Evolutionary conservation across 169 alveolate species (phyloP).

Genomic region (Plasmodium reichenowi): DNA sequence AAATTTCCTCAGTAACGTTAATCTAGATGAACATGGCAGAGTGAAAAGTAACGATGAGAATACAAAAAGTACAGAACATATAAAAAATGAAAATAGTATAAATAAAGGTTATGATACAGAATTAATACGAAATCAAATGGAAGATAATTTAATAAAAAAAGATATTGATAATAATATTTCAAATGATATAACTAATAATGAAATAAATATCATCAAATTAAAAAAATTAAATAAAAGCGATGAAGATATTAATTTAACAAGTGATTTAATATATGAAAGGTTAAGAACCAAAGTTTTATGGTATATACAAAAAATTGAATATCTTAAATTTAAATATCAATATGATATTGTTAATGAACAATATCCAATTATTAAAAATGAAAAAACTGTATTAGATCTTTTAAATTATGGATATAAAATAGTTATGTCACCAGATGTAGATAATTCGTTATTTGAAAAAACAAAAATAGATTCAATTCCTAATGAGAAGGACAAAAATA

Average conservation of each 20-base stretch:
- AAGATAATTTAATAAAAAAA: background rate
- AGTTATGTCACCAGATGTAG: conserved; percentile 60
- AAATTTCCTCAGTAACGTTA: conserved; percentile 3
- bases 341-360: conserved; percentile 59
- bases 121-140: too few species aligned
- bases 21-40: background rate
- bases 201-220: conserved; percentile 23
- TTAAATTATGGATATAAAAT: conserved; percentile 44
- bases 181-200: background rate
- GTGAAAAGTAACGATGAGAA: background rate
- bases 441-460: conserved; percentile 45
- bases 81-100: background rate
- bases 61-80: background rate
- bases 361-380: conserved; percentile 50
- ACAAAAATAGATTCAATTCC: background rate
- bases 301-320: conserved; percentile 43
- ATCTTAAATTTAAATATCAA: conserved; percentile 44
- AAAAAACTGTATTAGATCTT: conserved; percentile 41
- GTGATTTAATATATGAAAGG: conserved; percentile 53
- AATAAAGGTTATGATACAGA: background rate
- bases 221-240: conserved; percentile 23
- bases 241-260: conserved; percentile 25
- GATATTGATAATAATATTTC: background rate
- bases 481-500: background rate
- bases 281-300: conserved; percentile 29